A percentile compares a stretch with the other conserved stretches of the same genome.
phyloP scores from a whole-genome alignment of 441 rosid species.

The Populus hybrid region DNA sequence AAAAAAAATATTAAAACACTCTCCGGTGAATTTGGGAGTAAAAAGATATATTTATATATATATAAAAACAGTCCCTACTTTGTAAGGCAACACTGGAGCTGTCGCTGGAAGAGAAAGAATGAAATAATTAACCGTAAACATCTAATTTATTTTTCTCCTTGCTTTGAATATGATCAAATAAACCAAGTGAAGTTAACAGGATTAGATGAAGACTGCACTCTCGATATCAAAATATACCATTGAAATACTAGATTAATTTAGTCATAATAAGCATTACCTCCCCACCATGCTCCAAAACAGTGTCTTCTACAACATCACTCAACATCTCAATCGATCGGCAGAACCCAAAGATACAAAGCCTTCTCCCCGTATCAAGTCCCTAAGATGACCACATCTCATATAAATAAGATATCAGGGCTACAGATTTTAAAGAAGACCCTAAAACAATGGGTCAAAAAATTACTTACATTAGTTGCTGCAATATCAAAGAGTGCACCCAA shows the following conservation, averaged over 20 bases:
- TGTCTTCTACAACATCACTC: conserved; percentile 87
- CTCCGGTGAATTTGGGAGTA: not conserved
- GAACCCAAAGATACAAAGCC: conserved; percentile 86
- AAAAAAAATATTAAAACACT: not conserved
- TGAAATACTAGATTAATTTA: no score
- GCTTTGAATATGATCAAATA: not conserved
- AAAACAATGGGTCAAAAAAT: not conserved
- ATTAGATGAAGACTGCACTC: not conserved
- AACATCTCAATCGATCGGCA: conserved; percentile 97
- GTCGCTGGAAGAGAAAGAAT: not conserved
- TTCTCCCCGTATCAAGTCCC: conserved; percentile 94
- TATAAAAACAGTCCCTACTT: not conserved
- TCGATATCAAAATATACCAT: not conserved
- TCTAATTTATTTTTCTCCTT: not conserved
- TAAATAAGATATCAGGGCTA: conserved; percentile 5
- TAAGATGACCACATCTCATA: conserved; percentile 20
- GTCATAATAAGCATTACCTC: not conserved
- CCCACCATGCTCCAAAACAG: conserved; percentile 63
- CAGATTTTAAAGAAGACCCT: not conserved
- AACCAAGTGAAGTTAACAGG: not conserved
- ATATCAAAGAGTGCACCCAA: conserved; percentile 92
- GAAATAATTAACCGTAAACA: not conserved
- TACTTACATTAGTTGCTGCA: conserved; percentile 82
- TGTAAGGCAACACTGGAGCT: not conserved
- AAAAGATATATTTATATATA: no score